A percentile compares a stretch with the other conserved stretches of the same genome.
phyloP scores from a whole-genome alignment of 768 basidiomycete species.

The Tubosaeta sp. region DNA sequence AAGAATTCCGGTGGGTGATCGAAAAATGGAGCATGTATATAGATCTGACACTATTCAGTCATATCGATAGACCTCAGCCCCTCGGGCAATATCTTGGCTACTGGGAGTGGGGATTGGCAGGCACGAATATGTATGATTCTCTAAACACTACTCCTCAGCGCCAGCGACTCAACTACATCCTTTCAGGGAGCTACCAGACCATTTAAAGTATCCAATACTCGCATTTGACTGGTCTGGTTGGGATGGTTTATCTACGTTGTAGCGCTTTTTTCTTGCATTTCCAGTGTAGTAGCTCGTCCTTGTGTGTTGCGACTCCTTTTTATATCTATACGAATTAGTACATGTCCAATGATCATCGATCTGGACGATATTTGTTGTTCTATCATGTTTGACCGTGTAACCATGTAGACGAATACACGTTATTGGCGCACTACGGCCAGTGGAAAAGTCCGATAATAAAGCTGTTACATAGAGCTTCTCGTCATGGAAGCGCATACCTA shows the following conservation, averaged over 20 bases:
- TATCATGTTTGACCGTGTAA: no score
- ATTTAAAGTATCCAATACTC: conserved; percentile 21
- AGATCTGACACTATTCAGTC: conserved; percentile 36
- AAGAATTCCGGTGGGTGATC: conserved; percentile 59
- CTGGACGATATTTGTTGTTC: neutral
- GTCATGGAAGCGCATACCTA: no score
- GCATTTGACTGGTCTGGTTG: conserved; percentile 4
- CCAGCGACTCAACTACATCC: conserved; percentile 3
- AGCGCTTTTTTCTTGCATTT: conserved; percentile 26
- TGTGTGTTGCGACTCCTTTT: conserved; percentile 6
- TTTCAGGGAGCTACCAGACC: conserved; percentile 30
- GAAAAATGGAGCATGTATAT: neutral
- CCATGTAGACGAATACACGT: no score
- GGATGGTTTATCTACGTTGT: conserved; percentile 22
- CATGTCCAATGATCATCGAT: conserved; percentile 4
- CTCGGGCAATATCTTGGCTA: conserved; percentile 57
- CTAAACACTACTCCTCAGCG: neutral
- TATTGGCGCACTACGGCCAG: no score
- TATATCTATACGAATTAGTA: conserved; percentile 24
- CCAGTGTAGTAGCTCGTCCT: conserved; percentile 17
- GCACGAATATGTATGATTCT: conserved; percentile 59
- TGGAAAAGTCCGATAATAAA: no score
- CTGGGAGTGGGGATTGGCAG: conserved; percentile 68
- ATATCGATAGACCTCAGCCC: conserved; percentile 70
- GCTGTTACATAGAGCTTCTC: neutral